These are phyloP conservation scores for Pythium folliculosum DNA, from an alignment of 352 stramenopile species.

Conservation along the genomic window DNA sequence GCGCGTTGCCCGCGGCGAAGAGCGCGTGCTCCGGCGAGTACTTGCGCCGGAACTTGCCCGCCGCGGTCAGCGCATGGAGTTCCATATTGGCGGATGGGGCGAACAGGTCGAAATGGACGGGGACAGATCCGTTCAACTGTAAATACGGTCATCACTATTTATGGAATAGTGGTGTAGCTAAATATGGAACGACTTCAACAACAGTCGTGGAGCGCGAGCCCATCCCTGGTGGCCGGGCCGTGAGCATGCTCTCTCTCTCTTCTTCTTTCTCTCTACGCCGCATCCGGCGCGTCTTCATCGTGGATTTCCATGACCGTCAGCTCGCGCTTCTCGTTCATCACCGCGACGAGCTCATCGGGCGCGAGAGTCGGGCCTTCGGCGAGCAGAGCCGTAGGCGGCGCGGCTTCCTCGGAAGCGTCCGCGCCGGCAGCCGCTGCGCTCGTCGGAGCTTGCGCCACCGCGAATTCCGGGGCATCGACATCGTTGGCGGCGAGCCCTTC, in stretches of 20 bases:
- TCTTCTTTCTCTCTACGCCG: not conserved
- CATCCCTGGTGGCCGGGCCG: too few relatives aligned
- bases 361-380: too few relatives aligned
- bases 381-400: too few relatives aligned
- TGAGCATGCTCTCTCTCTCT: too few relatives aligned
- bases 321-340: constrained; percentile 7
- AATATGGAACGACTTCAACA: constrained; percentile 21
- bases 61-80: constrained; percentile 29
- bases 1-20: constrained; percentile 45
- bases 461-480: constrained; percentile 8
- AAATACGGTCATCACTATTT: not conserved
- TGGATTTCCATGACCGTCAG: not conserved
- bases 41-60: constrained; percentile 51
- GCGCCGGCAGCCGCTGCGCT: not conserved
- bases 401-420: not conserved
- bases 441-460: not conserved
- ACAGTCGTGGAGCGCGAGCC: too few relatives aligned
- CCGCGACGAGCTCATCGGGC: too few relatives aligned
- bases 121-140: too few relatives aligned
- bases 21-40: constrained; percentile 55
- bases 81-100: constrained; percentile 39
- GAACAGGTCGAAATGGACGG: too few relatives aligned
- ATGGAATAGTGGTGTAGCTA: constrained; percentile 9
- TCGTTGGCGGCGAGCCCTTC: constrained; percentile 14
- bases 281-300: not conserved